phyloP scores from a whole-genome alignment of 371 early-diverging fungal genomes.

The Mucor irregularis region DNA sequence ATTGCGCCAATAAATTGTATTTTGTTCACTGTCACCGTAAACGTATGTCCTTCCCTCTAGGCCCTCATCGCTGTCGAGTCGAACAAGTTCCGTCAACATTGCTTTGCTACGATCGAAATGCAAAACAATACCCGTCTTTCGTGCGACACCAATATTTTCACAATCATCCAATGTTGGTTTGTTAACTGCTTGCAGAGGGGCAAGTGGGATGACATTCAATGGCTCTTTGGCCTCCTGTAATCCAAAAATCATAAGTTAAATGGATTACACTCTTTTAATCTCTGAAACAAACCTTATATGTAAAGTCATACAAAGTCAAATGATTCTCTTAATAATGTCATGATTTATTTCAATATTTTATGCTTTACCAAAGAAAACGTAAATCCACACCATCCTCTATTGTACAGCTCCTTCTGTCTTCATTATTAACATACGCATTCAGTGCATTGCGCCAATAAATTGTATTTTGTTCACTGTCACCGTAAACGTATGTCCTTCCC shows the following conservation, averaged over 20 bases:
- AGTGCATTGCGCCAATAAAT: slow-evolving; percentile 21
- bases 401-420: neutral
- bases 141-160: slow-evolving; percentile 23
- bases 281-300: slow-evolving; percentile 20
- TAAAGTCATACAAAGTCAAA: slow-evolving; percentile 16
- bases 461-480: slow-evolving; percentile 18
- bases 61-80: slow-evolving; percentile 9
- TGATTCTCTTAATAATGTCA: slow-evolving; percentile 4
- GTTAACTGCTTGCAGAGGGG: slow-evolving; percentile 9
- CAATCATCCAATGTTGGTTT: slow-evolving; percentile 25
- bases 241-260: too few species aligned
- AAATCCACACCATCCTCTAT: slow-evolving; percentile 18
- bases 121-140: slow-evolving; percentile 21
- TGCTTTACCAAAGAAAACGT: slow-evolving; percentile 26
- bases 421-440: slow-evolving; percentile 3
- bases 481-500: slow-evolving; percentile 18
- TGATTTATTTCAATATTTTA: neutral
- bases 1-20: slow-evolving; percentile 20
- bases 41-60: slow-evolving; percentile 21
- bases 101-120: slow-evolving; percentile 17
- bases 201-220: slow-evolving; percentile 7
- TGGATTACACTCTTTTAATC: too few species aligned
- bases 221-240: slow-evolving; percentile 19
- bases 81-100: slow-evolving; percentile 10
- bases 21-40: slow-evolving; percentile 19